phyloP scores from a whole-genome alignment of 1,139 yeast genomes.

The Magnusiomyces sp. region DNA sequence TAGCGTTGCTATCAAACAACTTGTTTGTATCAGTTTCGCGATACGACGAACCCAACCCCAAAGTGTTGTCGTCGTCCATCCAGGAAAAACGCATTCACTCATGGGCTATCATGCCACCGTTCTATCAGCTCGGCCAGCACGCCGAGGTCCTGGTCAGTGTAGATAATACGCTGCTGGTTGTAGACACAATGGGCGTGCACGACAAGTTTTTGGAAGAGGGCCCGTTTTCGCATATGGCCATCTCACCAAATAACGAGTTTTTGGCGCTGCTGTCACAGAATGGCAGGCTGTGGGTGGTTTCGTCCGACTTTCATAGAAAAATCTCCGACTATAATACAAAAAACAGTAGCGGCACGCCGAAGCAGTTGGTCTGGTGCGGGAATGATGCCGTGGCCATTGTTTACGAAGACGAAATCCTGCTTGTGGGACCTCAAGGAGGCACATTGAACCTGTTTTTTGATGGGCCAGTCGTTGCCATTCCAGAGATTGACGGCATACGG shows the following conservation, averaged over 20 bases:
- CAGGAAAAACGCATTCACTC: conserved; percentile 18
- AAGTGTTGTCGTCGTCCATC: conserved; percentile 19
- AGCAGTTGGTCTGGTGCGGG: conserved; percentile 71
- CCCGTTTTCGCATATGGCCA: conserved; percentile 44
- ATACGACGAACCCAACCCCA: conserved; percentile 28
- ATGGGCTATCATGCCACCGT: conserved; percentile 33
- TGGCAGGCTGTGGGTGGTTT: conserved; percentile 46
- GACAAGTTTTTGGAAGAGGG: conserved; percentile 40
- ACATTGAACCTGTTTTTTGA: conserved; percentile 41
- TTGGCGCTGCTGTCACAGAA: conserved; percentile 46
- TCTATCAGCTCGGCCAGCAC: conserved; percentile 24
- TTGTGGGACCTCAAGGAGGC: conserved; percentile 68
- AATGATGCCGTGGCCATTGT: conserved; percentile 65
- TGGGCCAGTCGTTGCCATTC: conserved; percentile 33
- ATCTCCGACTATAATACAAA: conserved; percentile 42
- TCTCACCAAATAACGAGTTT: conserved; percentile 56
- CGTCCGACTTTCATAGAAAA: conserved; percentile 42
- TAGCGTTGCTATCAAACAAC: conserved; percentile 30
- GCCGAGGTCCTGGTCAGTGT: conserved; percentile 30
- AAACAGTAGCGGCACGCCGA: conserved; percentile 30
- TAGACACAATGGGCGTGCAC: conserved; percentile 25
- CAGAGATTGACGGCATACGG: conserved; percentile 67
- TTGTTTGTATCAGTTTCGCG: conserved; percentile 32
- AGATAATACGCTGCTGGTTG: conserved; percentile 20
- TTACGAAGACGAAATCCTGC: conserved; percentile 53